These are phyloP conservation scores for Rosa persica DNA, from an alignment of 306 rosid genomes.

Conservation along the genomic window DNA sequence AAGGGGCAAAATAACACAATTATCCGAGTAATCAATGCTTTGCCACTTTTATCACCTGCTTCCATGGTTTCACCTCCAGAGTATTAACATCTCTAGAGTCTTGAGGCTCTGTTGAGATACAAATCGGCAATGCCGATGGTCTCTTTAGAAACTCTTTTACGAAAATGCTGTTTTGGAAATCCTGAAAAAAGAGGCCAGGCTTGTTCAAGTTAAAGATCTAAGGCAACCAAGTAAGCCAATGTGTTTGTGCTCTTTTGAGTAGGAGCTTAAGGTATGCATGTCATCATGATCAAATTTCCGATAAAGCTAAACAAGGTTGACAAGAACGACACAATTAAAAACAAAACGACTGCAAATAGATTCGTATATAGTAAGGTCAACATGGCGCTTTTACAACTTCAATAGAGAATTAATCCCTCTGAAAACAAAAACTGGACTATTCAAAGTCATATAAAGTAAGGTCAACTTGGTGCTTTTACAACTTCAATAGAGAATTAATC, in stretches of 20 bases:
- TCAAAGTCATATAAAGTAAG: too few species aligned
- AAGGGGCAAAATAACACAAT: neutral
- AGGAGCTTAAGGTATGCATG: neutral
- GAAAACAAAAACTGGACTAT: neutral
- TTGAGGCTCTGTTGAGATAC: neutral
- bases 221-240: neutral
- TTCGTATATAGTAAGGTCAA: neutral
- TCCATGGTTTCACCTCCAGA: too few species aligned
- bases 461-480: too few species aligned
- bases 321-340: neutral
- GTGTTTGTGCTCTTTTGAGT: neutral
- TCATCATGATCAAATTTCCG: neutral
- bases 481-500: too few species aligned
- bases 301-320: neutral
- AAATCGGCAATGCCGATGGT: neutral
- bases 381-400: neutral
- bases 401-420: too few species aligned
- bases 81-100: neutral
- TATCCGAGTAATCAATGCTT: too few species aligned
- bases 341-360: neutral
- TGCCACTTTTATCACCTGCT: too few species aligned
- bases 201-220: neutral
- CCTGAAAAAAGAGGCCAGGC: neutral
- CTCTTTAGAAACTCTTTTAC: neutral
- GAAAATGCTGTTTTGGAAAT: neutral